Percentiles rank a stretch among this genome's conserved stretches.
These are phyloP conservation scores for Hyphopichia khmerensis DNA, from an alignment of 1,139 yeast genomes.

Conservation along the genomic window DNA sequence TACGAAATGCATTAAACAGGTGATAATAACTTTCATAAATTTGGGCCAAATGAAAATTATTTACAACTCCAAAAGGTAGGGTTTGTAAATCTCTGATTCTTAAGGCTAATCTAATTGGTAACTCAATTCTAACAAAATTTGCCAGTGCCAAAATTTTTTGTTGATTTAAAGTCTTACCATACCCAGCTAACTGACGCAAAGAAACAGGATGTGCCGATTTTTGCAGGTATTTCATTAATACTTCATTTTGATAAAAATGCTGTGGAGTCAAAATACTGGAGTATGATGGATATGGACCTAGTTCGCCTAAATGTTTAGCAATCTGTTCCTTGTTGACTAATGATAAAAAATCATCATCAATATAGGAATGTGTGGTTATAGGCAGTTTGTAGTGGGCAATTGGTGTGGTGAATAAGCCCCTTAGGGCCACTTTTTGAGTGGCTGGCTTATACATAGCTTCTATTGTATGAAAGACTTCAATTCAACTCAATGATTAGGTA, in stretches of 20 bases:
- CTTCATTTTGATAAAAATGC: slow-evolving; percentile 85
- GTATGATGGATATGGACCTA: slow-evolving; percentile 47
- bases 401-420: neutral
- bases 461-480: too few relatives aligned
- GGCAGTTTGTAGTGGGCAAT: slow-evolving; percentile 2
- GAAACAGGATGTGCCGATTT: slow-evolving; percentile 87
- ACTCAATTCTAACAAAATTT: slow-evolving; percentile 80
- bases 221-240: slow-evolving; percentile 62
- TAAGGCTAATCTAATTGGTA: slow-evolving; percentile 81
- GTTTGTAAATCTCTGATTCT: slow-evolving; percentile 76
- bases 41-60: slow-evolving; percentile 80
- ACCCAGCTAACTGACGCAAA: slow-evolving; percentile 81
- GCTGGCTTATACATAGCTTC: too few relatives aligned
- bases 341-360: slow-evolving; percentile 33
- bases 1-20: slow-evolving; percentile 82
- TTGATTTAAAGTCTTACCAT: slow-evolving; percentile 76
- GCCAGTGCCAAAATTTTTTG: slow-evolving; percentile 81
- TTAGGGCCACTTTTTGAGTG: neutral
- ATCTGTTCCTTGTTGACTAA: slow-evolving; percentile 34
- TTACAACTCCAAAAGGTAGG: slow-evolving; percentile 79
- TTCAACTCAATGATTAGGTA: too few relatives aligned
- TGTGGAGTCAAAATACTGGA: slow-evolving; percentile 53
- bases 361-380: slow-evolving; percentile 27
- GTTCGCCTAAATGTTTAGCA: slow-evolving; percentile 38
- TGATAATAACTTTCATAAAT: slow-evolving; percentile 87